phyloP scores from a whole-genome alignment of 495 filamentous ascomycete genomes.

The Neurospora sp. region DNA sequence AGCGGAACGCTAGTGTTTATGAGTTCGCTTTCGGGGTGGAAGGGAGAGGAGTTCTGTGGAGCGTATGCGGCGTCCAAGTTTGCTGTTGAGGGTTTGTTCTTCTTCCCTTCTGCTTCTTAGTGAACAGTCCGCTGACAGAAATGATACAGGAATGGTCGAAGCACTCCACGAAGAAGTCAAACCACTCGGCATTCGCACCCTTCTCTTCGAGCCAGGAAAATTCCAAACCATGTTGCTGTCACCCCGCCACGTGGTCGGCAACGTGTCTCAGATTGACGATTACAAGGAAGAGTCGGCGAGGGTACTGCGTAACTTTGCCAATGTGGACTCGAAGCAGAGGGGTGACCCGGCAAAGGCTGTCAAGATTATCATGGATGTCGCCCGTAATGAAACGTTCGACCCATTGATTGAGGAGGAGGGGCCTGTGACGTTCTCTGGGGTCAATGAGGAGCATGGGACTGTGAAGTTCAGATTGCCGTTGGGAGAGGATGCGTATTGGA shows the following conservation, averaged over 20 bases:
- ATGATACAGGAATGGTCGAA: conserved; percentile 11
- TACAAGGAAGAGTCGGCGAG: conserved; percentile 7
- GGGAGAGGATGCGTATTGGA: conserved; percentile 4
- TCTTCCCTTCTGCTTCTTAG: not conserved
- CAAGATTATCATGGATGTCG: conserved; percentile 8
- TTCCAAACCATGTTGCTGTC: conserved; percentile 8
- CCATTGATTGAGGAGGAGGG: not conserved
- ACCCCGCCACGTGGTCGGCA: not conserved
- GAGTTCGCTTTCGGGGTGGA: conserved; percentile 14
- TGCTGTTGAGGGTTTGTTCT: conserved; percentile 9
- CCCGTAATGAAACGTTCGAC: conserved; percentile 9
- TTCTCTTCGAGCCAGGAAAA: conserved; percentile 14
- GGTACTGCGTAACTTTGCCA: not conserved
- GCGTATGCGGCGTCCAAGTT: conserved; percentile 12
- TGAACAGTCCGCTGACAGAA: not conserved
- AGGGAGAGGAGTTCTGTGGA: conserved; percentile 1
- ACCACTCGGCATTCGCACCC: conserved; percentile 6
- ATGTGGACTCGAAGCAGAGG: not conserved
- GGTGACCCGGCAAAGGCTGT: conserved; percentile 12
- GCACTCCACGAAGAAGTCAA: conserved; percentile 10
- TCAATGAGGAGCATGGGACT: not conserved
- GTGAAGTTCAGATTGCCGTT: not conserved
- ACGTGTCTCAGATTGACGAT: conserved; percentile 6
- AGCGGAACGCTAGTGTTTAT: conserved; percentile 34
- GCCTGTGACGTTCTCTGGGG: conserved; percentile 5